Base-by-base conservation (phyloP, 495 filamentous ascomycete species). In the Jackrogersella minutella region DNA sequence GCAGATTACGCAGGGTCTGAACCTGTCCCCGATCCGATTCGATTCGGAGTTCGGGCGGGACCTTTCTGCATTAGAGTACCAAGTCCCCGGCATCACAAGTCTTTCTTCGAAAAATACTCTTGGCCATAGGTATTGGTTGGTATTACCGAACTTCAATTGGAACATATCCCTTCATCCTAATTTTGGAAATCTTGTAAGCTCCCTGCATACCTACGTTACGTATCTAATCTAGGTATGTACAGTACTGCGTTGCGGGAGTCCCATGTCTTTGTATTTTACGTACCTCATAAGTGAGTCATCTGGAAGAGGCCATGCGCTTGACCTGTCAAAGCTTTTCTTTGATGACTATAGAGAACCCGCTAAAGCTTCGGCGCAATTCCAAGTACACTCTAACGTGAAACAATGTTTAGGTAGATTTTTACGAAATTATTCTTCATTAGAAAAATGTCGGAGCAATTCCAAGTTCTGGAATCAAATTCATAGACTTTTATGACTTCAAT, bases 401-500 rank as follows among this genome's bases (percentile, higher is more conserved):
- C 9, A 47, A 22, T 10, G 39, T 22, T 58, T 37, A 5, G 16
- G 50, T 7, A 36, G 34, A 13, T 44, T 0, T 31, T 30, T n/a
- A 40, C 10, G n/a, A 36, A 52, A 43, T 22, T 37, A 17, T 24
- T 44, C 40, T 24, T 7, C 62, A 47, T 52, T 65, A 49, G 21
- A 59, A 68, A 59, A 24, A 7, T 40, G 16, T 39, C 14, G 10
- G n/a, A 34, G 5, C 36, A 24, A 39, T 50, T 59, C 54, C 49
- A 69, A 21, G 11, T 2, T 56, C 17, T 64, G 60, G 66, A 16
- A 37, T 40, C 19, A 11, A 8, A 59, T 55, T 19, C 31, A 59
- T 50, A 21, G 54, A 69, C 28, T 30, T 44, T 24, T 33, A 24
- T 19, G 55, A 69, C 41, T 64, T 21, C 41, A 69, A 69, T 60